Evolutionary conservation across 2,329 filamentous ascomycete species (phyloP).

Genomic region (Penicillium sp.): DNA sequence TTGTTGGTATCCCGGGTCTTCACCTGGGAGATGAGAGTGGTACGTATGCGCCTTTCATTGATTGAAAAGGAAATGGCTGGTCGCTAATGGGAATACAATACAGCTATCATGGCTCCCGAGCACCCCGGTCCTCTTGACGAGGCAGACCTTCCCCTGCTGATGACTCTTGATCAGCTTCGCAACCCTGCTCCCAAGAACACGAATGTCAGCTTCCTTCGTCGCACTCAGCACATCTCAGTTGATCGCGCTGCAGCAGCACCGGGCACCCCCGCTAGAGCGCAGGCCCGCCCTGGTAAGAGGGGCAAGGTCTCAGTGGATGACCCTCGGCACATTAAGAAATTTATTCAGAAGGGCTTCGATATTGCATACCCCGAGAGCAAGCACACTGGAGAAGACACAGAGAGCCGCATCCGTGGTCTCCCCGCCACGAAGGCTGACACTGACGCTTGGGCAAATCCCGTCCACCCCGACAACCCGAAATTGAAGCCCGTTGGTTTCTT

Average conservation of each 20-base stretch:
- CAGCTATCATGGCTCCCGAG: slow-evolving; percentile 78
- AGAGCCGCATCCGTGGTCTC: slow-evolving; percentile 53
- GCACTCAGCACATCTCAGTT: slow-evolving; percentile 83
- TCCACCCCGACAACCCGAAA: slow-evolving; percentile 58
- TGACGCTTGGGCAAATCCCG: slow-evolving; percentile 59
- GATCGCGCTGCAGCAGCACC: slow-evolving; percentile 36
- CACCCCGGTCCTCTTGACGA: slow-evolving; percentile 72
- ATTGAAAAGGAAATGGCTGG: background rate
- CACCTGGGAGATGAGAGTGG: slow-evolving; percentile 94
- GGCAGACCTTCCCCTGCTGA: slow-evolving; percentile 78
- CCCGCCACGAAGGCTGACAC: slow-evolving; percentile 54
- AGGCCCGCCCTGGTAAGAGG: slow-evolving; percentile 29
- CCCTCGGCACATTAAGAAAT: slow-evolving; percentile 59
- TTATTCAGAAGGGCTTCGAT: slow-evolving; percentile 63
- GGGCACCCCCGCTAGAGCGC: slow-evolving; percentile 25
- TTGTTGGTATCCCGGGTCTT: slow-evolving; percentile 90
- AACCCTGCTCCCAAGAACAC: slow-evolving; percentile 75
- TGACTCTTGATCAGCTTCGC: slow-evolving; percentile 78
- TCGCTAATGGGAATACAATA: slow-evolving; percentile 8
- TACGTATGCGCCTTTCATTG: slow-evolving; percentile 44
- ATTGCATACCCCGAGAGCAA: slow-evolving; percentile 62
- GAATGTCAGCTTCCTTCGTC: slow-evolving; percentile 87
- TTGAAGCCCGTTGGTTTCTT: slow-evolving; percentile 60
- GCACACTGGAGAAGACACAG: slow-evolving; percentile 57
- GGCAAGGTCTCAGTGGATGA: slow-evolving; percentile 51